Evolutionary conservation across 129 eudicot species (phyloP).

Genomic region (Logfia minima): DNA sequence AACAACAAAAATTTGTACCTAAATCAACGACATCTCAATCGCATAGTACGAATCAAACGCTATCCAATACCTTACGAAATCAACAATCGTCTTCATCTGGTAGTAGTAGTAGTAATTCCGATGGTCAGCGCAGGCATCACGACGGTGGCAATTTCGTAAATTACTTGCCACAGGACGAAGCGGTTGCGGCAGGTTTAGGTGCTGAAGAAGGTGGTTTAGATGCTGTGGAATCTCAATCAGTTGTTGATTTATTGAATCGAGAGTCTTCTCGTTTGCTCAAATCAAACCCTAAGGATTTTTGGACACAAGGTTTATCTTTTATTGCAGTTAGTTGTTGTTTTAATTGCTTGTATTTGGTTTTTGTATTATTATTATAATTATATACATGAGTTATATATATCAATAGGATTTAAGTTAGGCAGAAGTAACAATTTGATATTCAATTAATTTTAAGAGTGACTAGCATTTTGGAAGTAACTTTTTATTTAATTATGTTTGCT

Average conservation of each 20-base stretch:
- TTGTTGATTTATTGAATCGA: slow-evolving; percentile 76
- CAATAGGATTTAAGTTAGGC: too few relatives aligned
- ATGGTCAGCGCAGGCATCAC: slow-evolving; percentile 5
- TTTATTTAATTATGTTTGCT: background rate
- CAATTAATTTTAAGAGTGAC: too few relatives aligned
- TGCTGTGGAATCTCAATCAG: slow-evolving; percentile 79
- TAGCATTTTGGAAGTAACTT: background rate
- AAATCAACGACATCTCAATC: slow-evolving; percentile 13
- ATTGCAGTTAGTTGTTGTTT: background rate
- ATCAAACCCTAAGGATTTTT: slow-evolving; percentile 66
- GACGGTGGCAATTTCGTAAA: slow-evolving; percentile 49
- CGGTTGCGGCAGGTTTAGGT: slow-evolving; percentile 86
- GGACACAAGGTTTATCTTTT: slow-evolving; percentile 54
- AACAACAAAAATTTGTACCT: slow-evolving; percentile 26
- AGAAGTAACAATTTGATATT: background rate
- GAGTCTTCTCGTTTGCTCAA: slow-evolving; percentile 75
- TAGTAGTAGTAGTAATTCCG: slow-evolving; percentile 4
- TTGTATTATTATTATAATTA: background rate
- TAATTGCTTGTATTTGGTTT: background rate
- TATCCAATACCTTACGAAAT: slow-evolving; percentile 47
- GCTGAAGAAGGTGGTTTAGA: slow-evolving; percentile 88
- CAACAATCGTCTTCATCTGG: background rate
- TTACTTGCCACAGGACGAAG: slow-evolving; percentile 97
- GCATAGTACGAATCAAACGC: slow-evolving; percentile 35
- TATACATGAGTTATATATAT: too few relatives aligned